phyloP scores from a whole-genome alignment of 495 filamentous ascomycete species.

The Niebla homalea region DNA sequence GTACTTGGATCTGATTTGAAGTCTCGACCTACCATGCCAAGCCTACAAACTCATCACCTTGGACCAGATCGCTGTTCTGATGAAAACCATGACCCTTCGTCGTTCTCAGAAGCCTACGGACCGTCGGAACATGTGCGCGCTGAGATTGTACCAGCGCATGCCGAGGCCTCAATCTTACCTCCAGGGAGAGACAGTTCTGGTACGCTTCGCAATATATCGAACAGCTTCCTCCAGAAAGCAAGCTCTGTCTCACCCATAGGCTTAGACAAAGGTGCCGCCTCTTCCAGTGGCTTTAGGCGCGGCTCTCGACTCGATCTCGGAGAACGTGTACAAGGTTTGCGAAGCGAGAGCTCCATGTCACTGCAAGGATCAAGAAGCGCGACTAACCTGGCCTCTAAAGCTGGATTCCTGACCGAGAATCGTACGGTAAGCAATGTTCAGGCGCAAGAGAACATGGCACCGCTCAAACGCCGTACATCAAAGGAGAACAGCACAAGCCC shows the following conservation, averaged over 20 bases:
- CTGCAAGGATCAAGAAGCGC: neutral
- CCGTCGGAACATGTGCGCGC: too few relatives aligned
- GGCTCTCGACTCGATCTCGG: conserved; percentile 13
- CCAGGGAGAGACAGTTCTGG: too few relatives aligned
- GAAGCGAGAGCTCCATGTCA: conserved; percentile 9
- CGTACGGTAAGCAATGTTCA: too few relatives aligned
- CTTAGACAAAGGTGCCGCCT: neutral
- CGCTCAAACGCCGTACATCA: neutral
- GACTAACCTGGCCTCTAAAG: neutral
- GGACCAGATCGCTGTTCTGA: too few relatives aligned
- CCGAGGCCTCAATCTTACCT: neutral
- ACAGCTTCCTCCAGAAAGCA: neutral
- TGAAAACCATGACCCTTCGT: too few relatives aligned
- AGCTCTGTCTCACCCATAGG: conserved; percentile 5
- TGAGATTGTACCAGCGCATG: neutral
- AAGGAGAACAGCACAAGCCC: neutral
- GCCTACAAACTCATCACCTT: too few relatives aligned
- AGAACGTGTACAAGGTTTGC: conserved; percentile 14
- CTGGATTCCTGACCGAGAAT: neutral
- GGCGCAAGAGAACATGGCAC: too few relatives aligned
- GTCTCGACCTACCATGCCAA: too few relatives aligned
- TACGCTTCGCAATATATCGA: neutral
- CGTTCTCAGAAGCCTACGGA: too few relatives aligned
- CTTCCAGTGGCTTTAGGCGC: neutral
- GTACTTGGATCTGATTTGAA: too few relatives aligned